phyloP scores from a whole-genome alignment of 257 asterid species.

The Ilex asprella region DNA sequence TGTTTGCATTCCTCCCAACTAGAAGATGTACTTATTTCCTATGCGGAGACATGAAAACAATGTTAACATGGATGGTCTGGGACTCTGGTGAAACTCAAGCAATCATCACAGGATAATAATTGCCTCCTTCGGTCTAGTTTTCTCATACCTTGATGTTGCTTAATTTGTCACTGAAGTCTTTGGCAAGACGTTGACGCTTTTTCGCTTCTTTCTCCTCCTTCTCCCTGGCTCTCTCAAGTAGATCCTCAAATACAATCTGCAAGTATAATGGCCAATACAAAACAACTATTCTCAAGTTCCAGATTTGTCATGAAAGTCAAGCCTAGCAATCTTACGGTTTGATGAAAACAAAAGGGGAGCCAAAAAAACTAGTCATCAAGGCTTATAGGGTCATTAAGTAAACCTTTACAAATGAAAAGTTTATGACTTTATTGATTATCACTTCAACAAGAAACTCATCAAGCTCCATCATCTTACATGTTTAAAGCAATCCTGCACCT shows the following conservation, averaged over 20 bases:
- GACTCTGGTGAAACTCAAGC: background rate
- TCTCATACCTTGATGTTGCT: constrained; percentile 59
- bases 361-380: too few species aligned
- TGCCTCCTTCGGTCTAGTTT: constrained; percentile 13
- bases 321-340: too few species aligned
- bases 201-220: constrained; percentile 94
- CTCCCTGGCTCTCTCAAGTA: constrained; percentile 89
- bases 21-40: constrained; percentile 73
- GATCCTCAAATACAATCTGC: constrained; percentile 83
- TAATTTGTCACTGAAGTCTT: constrained; percentile 73
- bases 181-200: constrained; percentile 81
- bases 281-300: too few species aligned
- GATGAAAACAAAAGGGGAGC: too few species aligned
- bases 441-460: too few species aligned
- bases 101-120: background rate
- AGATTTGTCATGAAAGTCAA: too few species aligned
- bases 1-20: constrained; percentile 85
- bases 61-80: background rate
- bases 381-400: too few species aligned
- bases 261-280: background rate
- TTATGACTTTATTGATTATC: too few species aligned
- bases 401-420: too few species aligned
- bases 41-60: background rate
- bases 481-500: too few species aligned
- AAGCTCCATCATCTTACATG: too few species aligned